phyloP scores from a whole-genome alignment of 257 asterid species.

The Solanum pinnatisectum region DNA sequence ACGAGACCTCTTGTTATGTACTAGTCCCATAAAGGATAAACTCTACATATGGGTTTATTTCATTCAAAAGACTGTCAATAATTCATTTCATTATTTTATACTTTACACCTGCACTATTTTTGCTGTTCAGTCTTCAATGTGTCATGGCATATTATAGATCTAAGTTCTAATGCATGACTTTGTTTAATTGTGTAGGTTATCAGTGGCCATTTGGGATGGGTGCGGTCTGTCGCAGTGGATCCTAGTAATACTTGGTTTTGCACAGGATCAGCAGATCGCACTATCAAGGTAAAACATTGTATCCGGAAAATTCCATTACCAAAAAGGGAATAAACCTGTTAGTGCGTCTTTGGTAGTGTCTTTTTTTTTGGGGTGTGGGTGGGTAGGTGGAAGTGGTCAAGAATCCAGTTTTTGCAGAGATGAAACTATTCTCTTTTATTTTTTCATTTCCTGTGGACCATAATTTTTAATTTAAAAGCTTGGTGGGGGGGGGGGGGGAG shows the following conservation, averaged over 20 bases:
- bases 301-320: neutral
- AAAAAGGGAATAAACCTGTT: neutral
- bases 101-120: neutral
- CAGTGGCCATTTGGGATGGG: conserved; percentile 56
- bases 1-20: neutral
- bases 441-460: neutral
- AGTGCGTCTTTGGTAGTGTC: neutral
- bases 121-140: neutral
- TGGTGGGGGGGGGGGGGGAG: neutral
- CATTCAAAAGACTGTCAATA: neutral
- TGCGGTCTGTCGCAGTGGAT: conserved; percentile 3
- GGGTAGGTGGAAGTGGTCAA: neutral
- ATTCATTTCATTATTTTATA: neutral
- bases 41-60: neutral
- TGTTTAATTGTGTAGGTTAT: conserved; percentile 52
- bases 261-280: neutral
- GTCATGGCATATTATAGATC: neutral
- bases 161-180: neutral
- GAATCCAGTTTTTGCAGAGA: neutral
- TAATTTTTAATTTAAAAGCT: neutral
- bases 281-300: conserved; percentile 13
- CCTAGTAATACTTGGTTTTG: conserved; percentile 3
- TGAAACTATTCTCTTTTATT: neutral
- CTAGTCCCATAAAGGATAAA: neutral
- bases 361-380: neutral